phyloP scores from a whole-genome alignment of 1,284 basidiomycete genomes.

The Takashimella tepidaria region DNA sequence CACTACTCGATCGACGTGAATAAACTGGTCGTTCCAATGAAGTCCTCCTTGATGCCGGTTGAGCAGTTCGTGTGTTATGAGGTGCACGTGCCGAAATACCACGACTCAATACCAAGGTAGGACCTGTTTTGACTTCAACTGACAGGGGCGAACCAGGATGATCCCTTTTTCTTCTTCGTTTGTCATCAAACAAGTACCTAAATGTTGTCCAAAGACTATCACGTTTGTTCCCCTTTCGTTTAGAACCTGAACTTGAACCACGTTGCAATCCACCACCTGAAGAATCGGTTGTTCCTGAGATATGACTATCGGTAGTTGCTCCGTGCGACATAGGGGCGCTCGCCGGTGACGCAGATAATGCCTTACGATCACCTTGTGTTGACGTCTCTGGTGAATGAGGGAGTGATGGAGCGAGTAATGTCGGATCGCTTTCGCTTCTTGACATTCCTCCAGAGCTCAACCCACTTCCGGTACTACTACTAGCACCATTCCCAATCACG shows the following conservation, averaged over 20 bases:
- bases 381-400: constrained; percentile 1
- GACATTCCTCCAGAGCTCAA: constrained; percentile 6
- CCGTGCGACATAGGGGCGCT: not conserved
- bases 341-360: not conserved
- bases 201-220: constrained; percentile 50
- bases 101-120: constrained; percentile 31
- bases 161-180: constrained; percentile 43
- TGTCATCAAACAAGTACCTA: constrained; percentile 50
- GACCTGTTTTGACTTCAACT: constrained; percentile 14
- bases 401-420: not conserved
- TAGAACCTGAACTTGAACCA: not conserved
- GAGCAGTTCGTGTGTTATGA: constrained; percentile 20
- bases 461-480: not conserved
- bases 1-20: constrained; percentile 44
- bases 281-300: not conserved
- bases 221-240: constrained; percentile 27
- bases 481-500: not conserved
- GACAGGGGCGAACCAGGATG: constrained; percentile 13
- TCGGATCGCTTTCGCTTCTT: constrained; percentile 25
- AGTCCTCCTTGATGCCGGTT: constrained; percentile 24
- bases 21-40: constrained; percentile 35
- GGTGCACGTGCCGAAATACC: constrained; percentile 27
- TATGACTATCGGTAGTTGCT: not conserved
- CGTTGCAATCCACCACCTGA: not conserved
- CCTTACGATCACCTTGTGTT: not conserved